Evolutionary conservation across 306 rosid species (phyloP), one percentile per base, ranked within the genome.

Genomic region (cucumber (Cucumis sativus)): DNA sequence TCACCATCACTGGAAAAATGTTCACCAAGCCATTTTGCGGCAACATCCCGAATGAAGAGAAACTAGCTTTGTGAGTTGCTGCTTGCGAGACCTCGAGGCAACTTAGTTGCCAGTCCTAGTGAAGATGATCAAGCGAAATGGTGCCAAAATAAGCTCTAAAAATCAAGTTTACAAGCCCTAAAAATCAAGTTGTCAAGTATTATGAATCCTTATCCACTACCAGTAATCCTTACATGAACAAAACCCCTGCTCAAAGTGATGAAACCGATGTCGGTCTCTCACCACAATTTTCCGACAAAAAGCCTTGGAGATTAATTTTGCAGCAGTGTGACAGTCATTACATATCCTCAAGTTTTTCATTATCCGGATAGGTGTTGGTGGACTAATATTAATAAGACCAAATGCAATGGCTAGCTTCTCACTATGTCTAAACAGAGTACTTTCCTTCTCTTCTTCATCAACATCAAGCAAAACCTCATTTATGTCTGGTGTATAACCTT

Each of bases 341-440:
- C 98, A 94, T 65, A 94, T 91, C 71, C 97, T 79, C 79, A 94
- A 96, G 85, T 94, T 94, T 89, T 94, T 94, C 72, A 96, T 90
- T 72, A 94, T 90, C 84, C 96, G 92, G 77, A 94, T 89, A 39
- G 91, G 87, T 57, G 93, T 92, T 80, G 95, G 92, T 11, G 88
- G 93, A 69, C 84, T 87, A 40, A 92, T 92, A 75, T 92, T 94
- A 63, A 94, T 79, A 78, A 94, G 87, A 35, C 97, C 98, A 65
- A 90, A 94, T 77, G 98, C 96, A 59, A 94, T 90, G 65, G 98
- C 98, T 47, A 94, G 83, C 83, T 90, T 94, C 89, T 94, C 98
- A 78, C 98, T 92, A 80, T 94, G 98, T 45, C 95, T 93, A 79
- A 97, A 94, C 4, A 94, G 93, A 80, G 92, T 61, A 52, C 88